Base-by-base conservation (phyloP, 1,284 basidiomycete species). In the Pseudozyma hubeiensis region DNA sequence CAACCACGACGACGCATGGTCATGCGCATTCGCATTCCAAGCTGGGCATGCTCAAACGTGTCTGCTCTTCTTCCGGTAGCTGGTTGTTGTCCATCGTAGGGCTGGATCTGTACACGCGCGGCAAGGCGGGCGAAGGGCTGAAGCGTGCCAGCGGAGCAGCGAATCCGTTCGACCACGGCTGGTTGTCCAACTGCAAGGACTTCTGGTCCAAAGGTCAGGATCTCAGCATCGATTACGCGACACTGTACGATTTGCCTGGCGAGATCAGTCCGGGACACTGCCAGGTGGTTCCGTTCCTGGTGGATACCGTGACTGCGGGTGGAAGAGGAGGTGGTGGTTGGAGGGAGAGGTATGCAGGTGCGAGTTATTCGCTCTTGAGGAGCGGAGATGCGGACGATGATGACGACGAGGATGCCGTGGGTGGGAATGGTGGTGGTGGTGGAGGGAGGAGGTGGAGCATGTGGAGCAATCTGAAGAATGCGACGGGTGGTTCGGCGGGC, bases 91-190 rank as follows among this genome's bases (percentile, higher is more conserved):
- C 91, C 83, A 87, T 98, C 1, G 89, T 97, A 40, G 96, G 96
- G 0, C 88, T 98, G 47, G 96, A 98, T 84, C 87, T 93, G 49
- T 98, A 97, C 86, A 97, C 95, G 16, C 90, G 91, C 62, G 94
- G 93, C 31, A 91, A 91, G 75, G 94, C 92, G 0, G 91, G 91
- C 4, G 90, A 92, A 75, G 94, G 94, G 9, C 89, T 98, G 63
- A 85, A 85, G 51, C 80, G 85, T 75, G 86, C 89, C 16, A 62
- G 16, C n/a, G 89, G 88, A 68, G 91, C 90, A 19, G 87, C 88
- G 53, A 99, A 99, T 85, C 97, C 97, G 41, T 99, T 99, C 85
- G 93, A 97, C 85, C 81, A 92, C 29, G 96, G 96, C 3, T 52
- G 92, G 13, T 83, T 91, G 14, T 88, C 89, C 77, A 99, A 99